These are phyloP conservation scores for Salix koriyanagi DNA, from an alignment of 345 rosid species.

Conservation along the genomic window DNA sequence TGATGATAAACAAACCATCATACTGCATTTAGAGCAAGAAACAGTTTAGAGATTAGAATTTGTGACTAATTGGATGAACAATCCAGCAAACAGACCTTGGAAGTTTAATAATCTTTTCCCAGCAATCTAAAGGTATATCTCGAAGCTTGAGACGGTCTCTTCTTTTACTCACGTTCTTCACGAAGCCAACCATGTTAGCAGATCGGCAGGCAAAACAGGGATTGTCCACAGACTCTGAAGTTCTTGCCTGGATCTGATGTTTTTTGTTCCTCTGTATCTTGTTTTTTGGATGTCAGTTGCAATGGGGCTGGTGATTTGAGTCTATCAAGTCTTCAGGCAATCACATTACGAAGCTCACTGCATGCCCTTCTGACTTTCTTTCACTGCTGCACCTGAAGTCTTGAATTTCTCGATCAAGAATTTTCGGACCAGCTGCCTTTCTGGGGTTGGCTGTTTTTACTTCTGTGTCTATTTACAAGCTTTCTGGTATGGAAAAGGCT, in stretches of 20 bases:
- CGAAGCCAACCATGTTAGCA: not conserved
- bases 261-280: not conserved
- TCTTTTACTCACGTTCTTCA: not conserved
- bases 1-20: not conserved
- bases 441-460: no score
- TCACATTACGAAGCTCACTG: not conserved
- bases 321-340: not conserved
- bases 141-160: not conserved
- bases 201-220: not conserved
- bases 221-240: not conserved
- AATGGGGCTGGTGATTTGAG: not conserved
- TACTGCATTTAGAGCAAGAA: not conserved
- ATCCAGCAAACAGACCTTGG: not conserved
- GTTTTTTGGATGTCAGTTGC: not conserved
- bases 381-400: not conserved
- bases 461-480: no score
- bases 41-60: not conserved
- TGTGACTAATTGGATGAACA: not conserved
- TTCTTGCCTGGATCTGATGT: not conserved
- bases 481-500: no score
- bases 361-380: not conserved
- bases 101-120: not conserved
- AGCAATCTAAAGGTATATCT: not conserved
- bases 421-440: no score
- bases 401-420: no score